Evolutionary conservation across 257 asterid genomes (phyloP).

Genomic region (Orobanche coerulescens): DNA sequence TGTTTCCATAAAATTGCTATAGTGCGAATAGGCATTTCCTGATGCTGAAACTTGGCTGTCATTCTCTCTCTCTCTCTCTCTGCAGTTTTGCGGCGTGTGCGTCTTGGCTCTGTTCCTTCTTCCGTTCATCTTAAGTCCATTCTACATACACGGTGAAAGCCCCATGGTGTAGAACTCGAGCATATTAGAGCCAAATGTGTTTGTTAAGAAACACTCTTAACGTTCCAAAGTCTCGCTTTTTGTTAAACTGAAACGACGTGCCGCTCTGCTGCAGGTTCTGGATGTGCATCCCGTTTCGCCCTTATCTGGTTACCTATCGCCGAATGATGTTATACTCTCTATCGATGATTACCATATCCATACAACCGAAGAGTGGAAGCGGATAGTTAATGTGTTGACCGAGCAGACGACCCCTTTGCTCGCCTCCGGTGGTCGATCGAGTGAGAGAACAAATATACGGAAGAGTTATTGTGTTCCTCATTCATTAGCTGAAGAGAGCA

Average conservation of each 20-base stretch:
- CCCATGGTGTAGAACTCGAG: slow-evolving; percentile 49
- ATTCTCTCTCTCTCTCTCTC: too few relatives aligned
- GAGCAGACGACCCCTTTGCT: too few relatives aligned
- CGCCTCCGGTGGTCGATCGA: too few relatives aligned
- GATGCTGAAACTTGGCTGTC: not conserved
- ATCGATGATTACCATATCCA: slow-evolving; percentile 44
- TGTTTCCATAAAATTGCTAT: too few relatives aligned
- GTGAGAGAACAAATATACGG: slow-evolving; percentile 20
- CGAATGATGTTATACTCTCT: slow-evolving; percentile 52
- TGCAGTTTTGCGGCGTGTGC: slow-evolving; percentile 74
- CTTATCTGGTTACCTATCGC: slow-evolving; percentile 52
- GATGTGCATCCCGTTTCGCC: slow-evolving; percentile 65
- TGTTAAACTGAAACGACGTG: slow-evolving; percentile 15
- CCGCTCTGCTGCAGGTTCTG: slow-evolving; percentile 49
- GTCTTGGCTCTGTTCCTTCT: slow-evolving; percentile 44
- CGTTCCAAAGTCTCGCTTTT: too few relatives aligned
- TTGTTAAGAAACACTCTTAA: too few relatives aligned
- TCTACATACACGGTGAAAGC: slow-evolving; percentile 54
- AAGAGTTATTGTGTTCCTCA: slow-evolving; percentile 70
- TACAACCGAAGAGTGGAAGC: slow-evolving; percentile 60
- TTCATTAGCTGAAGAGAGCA: slow-evolving; percentile 40
- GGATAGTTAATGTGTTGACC: slow-evolving; percentile 29
- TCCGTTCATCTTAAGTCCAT: slow-evolving; percentile 57
- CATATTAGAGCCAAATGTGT: slow-evolving; percentile 10
- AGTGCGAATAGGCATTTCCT: too few relatives aligned